phyloP scores from a whole-genome alignment of 1,139 yeast species.

The Kluyveromyces sp. region DNA sequence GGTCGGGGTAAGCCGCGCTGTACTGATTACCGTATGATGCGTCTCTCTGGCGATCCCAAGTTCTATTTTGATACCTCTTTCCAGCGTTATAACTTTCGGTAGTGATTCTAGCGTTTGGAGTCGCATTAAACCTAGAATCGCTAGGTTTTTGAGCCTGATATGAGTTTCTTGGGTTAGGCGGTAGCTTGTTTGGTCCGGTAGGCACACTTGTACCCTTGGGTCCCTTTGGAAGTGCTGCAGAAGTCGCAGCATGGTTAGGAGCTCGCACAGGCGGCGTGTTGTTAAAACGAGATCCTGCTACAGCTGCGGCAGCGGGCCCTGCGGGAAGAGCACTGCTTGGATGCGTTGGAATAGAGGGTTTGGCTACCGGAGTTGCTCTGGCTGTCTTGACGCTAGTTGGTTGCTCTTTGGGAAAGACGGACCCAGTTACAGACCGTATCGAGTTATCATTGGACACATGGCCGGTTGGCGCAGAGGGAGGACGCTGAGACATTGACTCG shows the following conservation, averaged over 20 bases:
- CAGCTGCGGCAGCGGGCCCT: not conserved
- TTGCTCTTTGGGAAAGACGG: not conserved
- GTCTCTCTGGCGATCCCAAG: not conserved
- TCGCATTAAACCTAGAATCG: conserved; percentile 2
- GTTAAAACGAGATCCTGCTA: not conserved
- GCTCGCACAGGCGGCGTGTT: not conserved
- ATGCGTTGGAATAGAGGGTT: not conserved
- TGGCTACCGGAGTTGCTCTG: not conserved
- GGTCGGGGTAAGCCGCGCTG: not conserved
- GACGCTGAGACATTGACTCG: conserved; percentile 28
- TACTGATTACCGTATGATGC: not conserved
- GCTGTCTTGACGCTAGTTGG: not conserved
- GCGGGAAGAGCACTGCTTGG: not conserved
- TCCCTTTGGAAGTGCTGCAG: conserved; percentile 1
- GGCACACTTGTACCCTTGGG: not conserved
- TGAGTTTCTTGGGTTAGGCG: conserved; percentile 1
- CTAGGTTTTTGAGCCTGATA: not conserved
- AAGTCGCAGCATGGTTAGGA: not conserved
- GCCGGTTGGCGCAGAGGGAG: conserved; percentile 31
- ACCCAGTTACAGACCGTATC: conserved; percentile 2
- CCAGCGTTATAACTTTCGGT: conserved; percentile 3
- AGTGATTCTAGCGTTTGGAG: not conserved
- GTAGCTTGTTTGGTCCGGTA: conserved; percentile 1
- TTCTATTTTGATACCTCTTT: not conserved
- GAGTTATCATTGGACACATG: conserved; percentile 20